Percentiles rank a stretch among this genome's conserved stretches.
These are phyloP conservation scores for Gossypium sturtianum DNA, from an alignment of 345 rosid genomes.

Conservation along the genomic window DNA sequence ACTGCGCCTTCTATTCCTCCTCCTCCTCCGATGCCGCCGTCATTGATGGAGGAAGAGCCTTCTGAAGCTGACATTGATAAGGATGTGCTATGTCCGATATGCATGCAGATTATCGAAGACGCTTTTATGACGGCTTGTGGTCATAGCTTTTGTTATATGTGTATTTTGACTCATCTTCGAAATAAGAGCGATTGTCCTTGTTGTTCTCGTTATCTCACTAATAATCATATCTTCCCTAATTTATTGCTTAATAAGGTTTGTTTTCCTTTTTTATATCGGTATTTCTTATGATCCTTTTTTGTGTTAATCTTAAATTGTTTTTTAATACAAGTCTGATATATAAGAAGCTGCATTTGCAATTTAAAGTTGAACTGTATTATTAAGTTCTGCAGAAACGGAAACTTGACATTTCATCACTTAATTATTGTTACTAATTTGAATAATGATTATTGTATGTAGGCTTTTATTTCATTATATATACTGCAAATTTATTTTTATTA, in stretches of 20 bases:
- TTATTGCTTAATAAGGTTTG: conserved; percentile 47
- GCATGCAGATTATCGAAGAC: conserved; percentile 51
- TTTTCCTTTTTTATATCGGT: neutral
- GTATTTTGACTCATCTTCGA: conserved; percentile 42
- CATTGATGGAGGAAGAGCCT: neutral
- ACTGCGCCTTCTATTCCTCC: neutral
- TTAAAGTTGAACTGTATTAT: neutral
- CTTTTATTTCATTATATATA: neutral
- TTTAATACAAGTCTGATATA: neutral
- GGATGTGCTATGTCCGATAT: conserved; percentile 51
- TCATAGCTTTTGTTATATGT: conserved; percentile 49
- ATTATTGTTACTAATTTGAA: neutral
- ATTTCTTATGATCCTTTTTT: neutral
- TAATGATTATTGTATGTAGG: neutral
- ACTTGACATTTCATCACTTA: neutral
- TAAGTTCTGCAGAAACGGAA: neutral
- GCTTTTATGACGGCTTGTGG: conserved; percentile 53
- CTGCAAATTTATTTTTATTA: neutral
- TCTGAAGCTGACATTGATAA: conserved; percentile 21
- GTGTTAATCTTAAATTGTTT: neutral
- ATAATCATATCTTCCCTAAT: conserved; percentile 43
- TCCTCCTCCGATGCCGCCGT: neutral
- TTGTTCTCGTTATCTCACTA: conserved; percentile 37
- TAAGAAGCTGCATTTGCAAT: neutral
- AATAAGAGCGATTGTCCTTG: conserved; percentile 54